Conservation (phyloP, 139 green algal species). For the Micromonas commoda region DNA sequence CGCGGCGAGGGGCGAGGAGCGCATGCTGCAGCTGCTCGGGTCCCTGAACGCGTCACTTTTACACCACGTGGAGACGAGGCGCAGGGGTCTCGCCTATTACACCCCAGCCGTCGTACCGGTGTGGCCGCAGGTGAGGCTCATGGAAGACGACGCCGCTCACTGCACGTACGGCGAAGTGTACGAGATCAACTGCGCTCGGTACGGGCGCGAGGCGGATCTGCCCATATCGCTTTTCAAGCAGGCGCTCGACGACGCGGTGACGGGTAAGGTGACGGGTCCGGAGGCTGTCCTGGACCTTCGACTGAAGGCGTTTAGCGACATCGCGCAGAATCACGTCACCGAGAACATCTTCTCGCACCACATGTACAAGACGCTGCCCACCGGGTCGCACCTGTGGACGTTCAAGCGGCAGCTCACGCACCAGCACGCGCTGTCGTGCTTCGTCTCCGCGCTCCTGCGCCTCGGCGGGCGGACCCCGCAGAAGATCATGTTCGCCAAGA, state of each 20-base stretch:
- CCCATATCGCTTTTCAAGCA: slow-evolving; percentile 79
- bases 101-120: slow-evolving; percentile 78
- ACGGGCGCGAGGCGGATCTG: slow-evolving; percentile 79
- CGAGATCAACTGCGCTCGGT: slow-evolving; percentile 84
- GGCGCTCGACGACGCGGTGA: slow-evolving; percentile 31
- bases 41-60: slow-evolving; percentile 75
- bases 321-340: slow-evolving; percentile 55
- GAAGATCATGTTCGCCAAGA: slow-evolving; percentile 83
- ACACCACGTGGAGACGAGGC: slow-evolving; percentile 57
- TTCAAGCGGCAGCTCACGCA: slow-evolving; percentile 87
- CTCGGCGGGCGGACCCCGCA: slow-evolving; percentile 73
- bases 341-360: slow-evolving; percentile 94
- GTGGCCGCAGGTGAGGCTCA: slow-evolving; percentile 69
- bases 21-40: slow-evolving; percentile 62
- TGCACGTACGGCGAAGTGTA: slow-evolving; percentile 82
- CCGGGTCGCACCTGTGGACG: slow-evolving; percentile 72
- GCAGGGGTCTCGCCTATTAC: slow-evolving; percentile 63
- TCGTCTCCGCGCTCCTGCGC: slow-evolving; percentile 61
- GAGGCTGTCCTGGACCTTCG: slow-evolving; percentile 39
- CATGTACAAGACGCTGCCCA: slow-evolving; percentile 93
- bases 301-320: slow-evolving; percentile 58
- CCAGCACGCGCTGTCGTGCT: slow-evolving; percentile 79
- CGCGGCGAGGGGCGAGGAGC: slow-evolving; percentile 69
- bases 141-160: slow-evolving; percentile 85
- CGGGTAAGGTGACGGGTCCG: slow-evolving; percentile 10